Evolutionary conservation across 2,329 filamentous ascomycete species (phyloP).

Genomic region (Trichoderma guizhouense): DNA sequence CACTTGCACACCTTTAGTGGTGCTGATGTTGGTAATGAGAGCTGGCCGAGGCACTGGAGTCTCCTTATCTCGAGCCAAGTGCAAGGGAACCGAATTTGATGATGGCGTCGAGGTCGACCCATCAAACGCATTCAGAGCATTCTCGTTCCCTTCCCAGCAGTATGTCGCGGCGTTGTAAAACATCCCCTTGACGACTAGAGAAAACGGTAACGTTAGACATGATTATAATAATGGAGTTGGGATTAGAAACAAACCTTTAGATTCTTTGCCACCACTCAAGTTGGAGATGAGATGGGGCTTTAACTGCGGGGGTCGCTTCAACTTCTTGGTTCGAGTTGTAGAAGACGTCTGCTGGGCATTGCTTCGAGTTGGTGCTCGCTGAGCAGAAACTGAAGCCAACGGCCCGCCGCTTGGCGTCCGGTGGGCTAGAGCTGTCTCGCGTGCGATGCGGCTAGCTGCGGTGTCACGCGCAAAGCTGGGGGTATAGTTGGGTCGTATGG

Average conservation of each 20-base stretch:
- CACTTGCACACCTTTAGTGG: slow-evolving; percentile 82
- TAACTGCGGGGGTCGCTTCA: slow-evolving; percentile 57
- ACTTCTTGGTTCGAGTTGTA: slow-evolving; percentile 53
- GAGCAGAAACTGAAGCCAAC: slow-evolving; percentile 52
- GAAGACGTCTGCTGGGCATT: slow-evolving; percentile 44
- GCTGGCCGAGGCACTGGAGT: slow-evolving; percentile 63
- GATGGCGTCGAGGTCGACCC: slow-evolving; percentile 54
- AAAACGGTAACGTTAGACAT: slow-evolving; percentile 28
- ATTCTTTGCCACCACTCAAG: slow-evolving; percentile 67
- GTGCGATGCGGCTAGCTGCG: slow-evolving; percentile 61
- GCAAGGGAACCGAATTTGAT: slow-evolving; percentile 36
- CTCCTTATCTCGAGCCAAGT: slow-evolving; percentile 55
- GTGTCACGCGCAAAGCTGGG: slow-evolving; percentile 65
- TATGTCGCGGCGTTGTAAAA: slow-evolving; percentile 84
- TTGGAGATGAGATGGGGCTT: slow-evolving; percentile 91
- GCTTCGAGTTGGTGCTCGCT: slow-evolving; percentile 50
- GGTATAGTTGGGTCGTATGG: slow-evolving; percentile 52
- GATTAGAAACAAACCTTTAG: slow-evolving; percentile 63
- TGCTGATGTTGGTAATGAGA: slow-evolving; percentile 85
- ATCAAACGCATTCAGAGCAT: slow-evolving; percentile 76
- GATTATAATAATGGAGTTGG: background rate
- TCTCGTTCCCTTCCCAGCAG: slow-evolving; percentile 96
- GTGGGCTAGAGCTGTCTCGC: slow-evolving; percentile 60
- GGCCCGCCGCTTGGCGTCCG: slow-evolving; percentile 53
- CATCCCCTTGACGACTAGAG: slow-evolving; percentile 87